Evolutionary conservation across 352 stramenopile genomes (phyloP), one percentile per base, ranked within the genome.

Genomic region (Phytophthora sojae): DNA sequence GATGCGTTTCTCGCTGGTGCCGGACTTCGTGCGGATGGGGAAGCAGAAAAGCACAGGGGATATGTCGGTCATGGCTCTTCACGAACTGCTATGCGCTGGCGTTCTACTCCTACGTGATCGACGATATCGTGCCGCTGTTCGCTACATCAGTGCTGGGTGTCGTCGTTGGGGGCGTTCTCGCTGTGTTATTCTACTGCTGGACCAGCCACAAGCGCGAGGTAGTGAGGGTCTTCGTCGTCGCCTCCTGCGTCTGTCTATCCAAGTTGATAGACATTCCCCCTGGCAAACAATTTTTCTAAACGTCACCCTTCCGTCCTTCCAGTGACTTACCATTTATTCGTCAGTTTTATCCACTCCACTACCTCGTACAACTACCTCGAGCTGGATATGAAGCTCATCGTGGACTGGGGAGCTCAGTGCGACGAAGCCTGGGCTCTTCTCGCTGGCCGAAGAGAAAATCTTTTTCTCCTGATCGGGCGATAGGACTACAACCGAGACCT

Each of bases 1-100:
- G 59, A 67, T 83, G 72, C 62, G 73, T 17, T 51, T 80, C 30
- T 79, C 64, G 30, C 56, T 76, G 8, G 21, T 75, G 32, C 65
- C 65, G 7, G 72, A 71, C 39, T 71, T 76, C 45, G 70, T 35
- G 70, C 11, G 63, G 69, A 14, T 66, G 75, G 54, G 68, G 49
- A 55, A 64, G 8, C 61, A 64, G 6, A 64, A 25, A 35, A 32
- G 29, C 29, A 80, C 68, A 4, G 68, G 68, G 19, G 58, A 73
- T 25, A 71, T 76, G 58, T 74, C 67, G 2, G 60, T 71, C 19
- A 59, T 76, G 47, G 37, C 35, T 80, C 12, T 76, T 67, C 47
- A 67, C 57, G 14, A 74, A 76, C 53, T 79, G 58, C 55, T 69
- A 64, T 39, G 52, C 70, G 2, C 42, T 62, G 61, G 67, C 68